Conservation (phyloP, 1,284 basidiomycete species). For the Cryptococcus hybrid region DNA sequence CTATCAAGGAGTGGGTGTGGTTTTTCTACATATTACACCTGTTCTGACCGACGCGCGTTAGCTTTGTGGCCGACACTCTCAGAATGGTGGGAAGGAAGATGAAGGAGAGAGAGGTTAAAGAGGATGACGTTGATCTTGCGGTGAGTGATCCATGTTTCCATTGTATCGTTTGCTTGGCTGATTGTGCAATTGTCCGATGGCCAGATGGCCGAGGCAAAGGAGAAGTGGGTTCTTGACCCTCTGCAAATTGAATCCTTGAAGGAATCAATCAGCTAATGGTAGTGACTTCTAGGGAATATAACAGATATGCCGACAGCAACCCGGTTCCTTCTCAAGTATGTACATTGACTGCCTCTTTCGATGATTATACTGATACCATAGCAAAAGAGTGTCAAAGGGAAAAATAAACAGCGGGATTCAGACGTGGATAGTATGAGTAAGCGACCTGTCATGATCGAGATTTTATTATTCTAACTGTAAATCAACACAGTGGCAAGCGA, state of each 20-base stretch:
- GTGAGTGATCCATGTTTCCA: conserved; percentile 41
- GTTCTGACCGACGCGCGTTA: conserved; percentile 37
- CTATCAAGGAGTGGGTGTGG: conserved; percentile 72
- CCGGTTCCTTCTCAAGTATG: conserved; percentile 16
- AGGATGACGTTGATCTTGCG: conserved; percentile 69
- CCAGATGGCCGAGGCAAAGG: conserved; percentile 70
- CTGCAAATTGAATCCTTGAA: too few relatives aligned
- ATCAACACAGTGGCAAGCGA: conserved; percentile 20
- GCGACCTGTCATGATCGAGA: conserved; percentile 15
- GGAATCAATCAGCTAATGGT: too few relatives aligned
- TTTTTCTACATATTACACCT: not conserved
- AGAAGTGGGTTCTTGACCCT: conserved; percentile 55
- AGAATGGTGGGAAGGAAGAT: conserved; percentile 55
- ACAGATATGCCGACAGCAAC: conserved; percentile 17
- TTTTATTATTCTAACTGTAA: not conserved
- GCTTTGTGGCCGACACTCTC: conserved; percentile 67
- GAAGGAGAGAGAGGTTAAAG: conserved; percentile 60
- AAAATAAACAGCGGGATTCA: conserved; percentile 60
- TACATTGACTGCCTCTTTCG: not conserved
- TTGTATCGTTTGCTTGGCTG: not conserved
- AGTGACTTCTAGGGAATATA: conserved; percentile 17
- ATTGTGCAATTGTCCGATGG: conserved; percentile 36
- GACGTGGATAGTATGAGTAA: conserved; percentile 75
- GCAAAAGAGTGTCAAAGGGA: conserved; percentile 48
- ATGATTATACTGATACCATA: not conserved